Evolutionary conservation across 75 land plant genomes (phyloP).

Genomic region (Azolla pinnata): DNA sequence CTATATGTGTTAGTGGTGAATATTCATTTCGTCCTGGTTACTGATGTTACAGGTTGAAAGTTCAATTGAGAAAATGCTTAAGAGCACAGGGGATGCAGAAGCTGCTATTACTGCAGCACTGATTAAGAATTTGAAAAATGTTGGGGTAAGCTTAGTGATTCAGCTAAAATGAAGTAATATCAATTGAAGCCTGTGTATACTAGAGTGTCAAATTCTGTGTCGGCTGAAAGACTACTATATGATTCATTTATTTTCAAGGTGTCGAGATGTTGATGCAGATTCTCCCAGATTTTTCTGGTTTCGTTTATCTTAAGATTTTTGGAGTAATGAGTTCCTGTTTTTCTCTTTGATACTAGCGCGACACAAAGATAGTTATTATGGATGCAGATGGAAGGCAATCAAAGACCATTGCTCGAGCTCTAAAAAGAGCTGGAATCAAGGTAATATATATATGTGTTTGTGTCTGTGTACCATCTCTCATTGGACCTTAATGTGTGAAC

Average conservation of each 20-base stretch:
- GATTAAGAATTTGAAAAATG: constrained; percentile 63
- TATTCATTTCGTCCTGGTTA: not conserved
- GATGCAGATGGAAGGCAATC: constrained; percentile 75
- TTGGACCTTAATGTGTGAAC: too few species aligned
- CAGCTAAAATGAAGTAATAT: too few species aligned
- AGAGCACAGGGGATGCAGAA: constrained; percentile 56
- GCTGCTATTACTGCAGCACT: constrained; percentile 49
- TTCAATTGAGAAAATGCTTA: constrained; percentile 45
- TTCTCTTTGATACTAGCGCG: constrained; percentile 36
- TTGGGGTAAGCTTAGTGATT: constrained; percentile 58
- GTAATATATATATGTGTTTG: constrained; percentile 22
- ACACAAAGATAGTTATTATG: constrained; percentile 74
- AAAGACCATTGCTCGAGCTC: constrained; percentile 73
- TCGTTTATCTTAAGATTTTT: too few species aligned
- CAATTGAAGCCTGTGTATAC: not conserved
- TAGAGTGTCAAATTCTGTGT: not conserved
- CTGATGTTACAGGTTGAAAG: constrained; percentile 28
- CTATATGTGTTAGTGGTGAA: not conserved
- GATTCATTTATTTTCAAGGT: not conserved
- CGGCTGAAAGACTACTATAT: not conserved
- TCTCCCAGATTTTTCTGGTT: not conserved
- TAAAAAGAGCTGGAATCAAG: constrained; percentile 75
- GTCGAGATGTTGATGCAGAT: too few species aligned
- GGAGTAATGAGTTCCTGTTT: too few species aligned
- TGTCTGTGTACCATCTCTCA: not conserved